Evolutionary conservation across 2,329 filamentous ascomycete genomes (phyloP).

Genomic region (Diaporthe amygdali): DNA sequence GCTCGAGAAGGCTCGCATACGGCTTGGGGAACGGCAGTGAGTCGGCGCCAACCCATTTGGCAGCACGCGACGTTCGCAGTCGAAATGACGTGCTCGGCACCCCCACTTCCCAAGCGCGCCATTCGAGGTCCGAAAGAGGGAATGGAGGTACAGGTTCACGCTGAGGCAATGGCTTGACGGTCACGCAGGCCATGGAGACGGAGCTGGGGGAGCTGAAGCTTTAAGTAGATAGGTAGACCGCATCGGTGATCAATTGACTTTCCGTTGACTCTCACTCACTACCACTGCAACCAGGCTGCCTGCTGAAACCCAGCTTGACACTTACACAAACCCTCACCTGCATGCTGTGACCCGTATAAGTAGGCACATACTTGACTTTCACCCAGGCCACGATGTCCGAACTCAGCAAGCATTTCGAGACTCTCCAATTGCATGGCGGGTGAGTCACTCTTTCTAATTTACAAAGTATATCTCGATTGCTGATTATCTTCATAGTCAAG

Average conservation of each 20-base stretch:
- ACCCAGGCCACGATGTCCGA: slow-evolving; percentile 45
- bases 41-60: neutral
- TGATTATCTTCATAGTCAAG: slow-evolving; percentile 61
- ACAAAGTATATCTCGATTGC: neutral
- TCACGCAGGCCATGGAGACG: neutral
- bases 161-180: neutral
- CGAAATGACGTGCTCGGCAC: slow-evolving; percentile 23
- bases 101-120: slow-evolving; percentile 17
- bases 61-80: slow-evolving; percentile 14
- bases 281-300: no score
- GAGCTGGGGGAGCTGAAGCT: neutral
- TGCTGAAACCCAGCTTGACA: neutral
- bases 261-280: neutral
- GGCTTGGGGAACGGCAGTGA: neutral
- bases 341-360: neutral
- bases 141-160: neutral
- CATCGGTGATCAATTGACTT: neutral
- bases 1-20: neutral
- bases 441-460: slow-evolving; percentile 44
- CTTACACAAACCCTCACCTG: neutral
- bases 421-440: slow-evolving; percentile 85
- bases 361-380: neutral
- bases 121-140: neutral
- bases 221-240: neutral
- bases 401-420: slow-evolving; percentile 74